Percentiles rank a stretch among this genome's conserved stretches.
Conservation (phyloP, 768 basidiomycete genomes). For the Cantharellus cinnabarinus region DNA sequence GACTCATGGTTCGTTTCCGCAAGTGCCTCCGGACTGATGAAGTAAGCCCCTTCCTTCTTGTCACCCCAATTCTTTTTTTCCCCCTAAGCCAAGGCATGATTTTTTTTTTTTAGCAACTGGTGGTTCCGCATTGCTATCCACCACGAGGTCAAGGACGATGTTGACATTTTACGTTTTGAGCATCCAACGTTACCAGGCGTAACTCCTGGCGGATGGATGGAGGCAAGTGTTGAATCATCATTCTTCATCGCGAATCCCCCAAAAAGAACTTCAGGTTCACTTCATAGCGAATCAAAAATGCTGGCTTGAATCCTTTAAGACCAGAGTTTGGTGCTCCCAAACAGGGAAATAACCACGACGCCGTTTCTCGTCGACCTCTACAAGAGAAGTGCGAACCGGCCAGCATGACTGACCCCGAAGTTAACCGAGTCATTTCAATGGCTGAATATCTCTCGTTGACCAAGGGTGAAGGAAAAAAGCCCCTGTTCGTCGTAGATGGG, state of each 20-base stretch:
- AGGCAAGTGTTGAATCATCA: constrained; percentile 13
- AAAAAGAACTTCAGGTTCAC: not conserved
- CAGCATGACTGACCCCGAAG: not conserved
- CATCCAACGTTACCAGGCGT: constrained; percentile 35
- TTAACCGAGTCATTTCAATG: not conserved
- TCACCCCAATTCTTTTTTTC: too few relatives aligned
- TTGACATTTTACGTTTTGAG: constrained; percentile 25
- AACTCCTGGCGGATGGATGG: constrained; percentile 39
- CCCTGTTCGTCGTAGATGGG: constrained; percentile 34
- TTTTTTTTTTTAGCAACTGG: constrained; percentile 29
- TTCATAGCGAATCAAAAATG: not conserved
- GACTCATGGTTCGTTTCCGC: not conserved
- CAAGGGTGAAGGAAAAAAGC: constrained; percentile 10
- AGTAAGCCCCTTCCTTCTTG: not conserved
- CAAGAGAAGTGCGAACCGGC: not conserved
- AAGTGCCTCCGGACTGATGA: not conserved
- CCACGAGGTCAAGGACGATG: constrained; percentile 14
- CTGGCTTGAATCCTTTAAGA: not conserved
- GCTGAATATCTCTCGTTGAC: not conserved
- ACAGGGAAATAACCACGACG: not conserved
- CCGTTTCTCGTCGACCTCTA: not conserved
- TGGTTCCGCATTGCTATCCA: constrained; percentile 38
- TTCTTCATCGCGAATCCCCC: not conserved
- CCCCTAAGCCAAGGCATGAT: not conserved
- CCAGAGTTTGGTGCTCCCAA: not conserved